Evolutionary conservation across 2,329 filamentous ascomycete species (phyloP).

Genomic region (Zymoseptoria crescenta): DNA sequence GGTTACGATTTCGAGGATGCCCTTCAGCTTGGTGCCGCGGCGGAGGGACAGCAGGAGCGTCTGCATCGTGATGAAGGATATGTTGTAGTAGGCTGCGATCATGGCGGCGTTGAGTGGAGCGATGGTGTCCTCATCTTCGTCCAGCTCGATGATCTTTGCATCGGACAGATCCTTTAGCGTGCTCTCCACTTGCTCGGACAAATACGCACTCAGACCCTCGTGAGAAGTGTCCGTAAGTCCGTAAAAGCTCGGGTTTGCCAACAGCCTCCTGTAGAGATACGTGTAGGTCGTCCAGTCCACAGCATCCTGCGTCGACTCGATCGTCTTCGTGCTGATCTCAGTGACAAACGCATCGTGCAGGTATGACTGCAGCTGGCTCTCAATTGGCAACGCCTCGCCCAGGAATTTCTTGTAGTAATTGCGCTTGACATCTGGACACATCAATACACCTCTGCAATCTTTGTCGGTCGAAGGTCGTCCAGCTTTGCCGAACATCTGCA

Average conservation of each 20-base stretch:
- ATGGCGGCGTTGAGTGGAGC: constrained; percentile 90
- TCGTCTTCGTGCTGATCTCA: constrained; percentile 92
- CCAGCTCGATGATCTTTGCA: constrained; percentile 90
- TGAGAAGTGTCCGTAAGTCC: constrained; percentile 80
- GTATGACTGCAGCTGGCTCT: constrained; percentile 86
- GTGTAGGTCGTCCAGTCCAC: constrained; percentile 98
- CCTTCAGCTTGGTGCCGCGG: constrained; percentile 87
- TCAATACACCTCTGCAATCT: constrained; percentile 81
- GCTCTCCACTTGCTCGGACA: constrained; percentile 89
- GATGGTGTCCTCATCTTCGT: constrained; percentile 78
- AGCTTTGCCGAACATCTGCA: constrained; percentile 97
- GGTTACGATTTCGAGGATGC: constrained; percentile 91
- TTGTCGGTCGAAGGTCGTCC: constrained; percentile 71
- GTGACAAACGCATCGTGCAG: constrained; percentile 94
- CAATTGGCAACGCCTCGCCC: constrained; percentile 88
- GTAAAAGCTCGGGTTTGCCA: constrained; percentile 96
- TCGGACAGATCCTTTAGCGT: constrained; percentile 85
- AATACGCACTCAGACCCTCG: constrained; percentile 84
- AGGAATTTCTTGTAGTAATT: constrained; percentile 99
- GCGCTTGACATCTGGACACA: constrained; percentile 88
- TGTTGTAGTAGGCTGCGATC: constrained; percentile 98
- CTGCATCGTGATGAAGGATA: constrained; percentile 98
- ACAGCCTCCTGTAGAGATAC: constrained; percentile 90
- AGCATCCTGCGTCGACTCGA: constrained; percentile 89
- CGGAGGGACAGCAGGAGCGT: constrained; percentile 90